Evolutionary conservation across 1,284 basidiomycete genomes (phyloP).

Genomic region (Anthracocystis setariae): DNA sequence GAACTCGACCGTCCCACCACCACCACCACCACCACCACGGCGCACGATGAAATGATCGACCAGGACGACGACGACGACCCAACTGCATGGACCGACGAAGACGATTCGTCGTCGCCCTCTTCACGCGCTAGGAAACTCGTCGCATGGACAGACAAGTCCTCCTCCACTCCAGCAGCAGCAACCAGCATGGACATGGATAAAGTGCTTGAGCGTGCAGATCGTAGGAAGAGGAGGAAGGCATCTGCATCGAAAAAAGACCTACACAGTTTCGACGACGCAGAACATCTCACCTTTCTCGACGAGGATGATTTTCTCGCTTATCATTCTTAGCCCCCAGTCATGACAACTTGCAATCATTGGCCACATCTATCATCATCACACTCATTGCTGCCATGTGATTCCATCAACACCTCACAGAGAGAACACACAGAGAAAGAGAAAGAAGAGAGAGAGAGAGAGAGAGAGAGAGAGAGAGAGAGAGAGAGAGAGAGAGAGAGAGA

Average conservation of each 20-base stretch:
- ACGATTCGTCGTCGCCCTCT: neutral
- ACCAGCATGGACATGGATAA: neutral
- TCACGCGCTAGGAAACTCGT: slow-evolving; percentile 11
- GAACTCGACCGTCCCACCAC: slow-evolving; percentile 15
- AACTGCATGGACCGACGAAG: slow-evolving; percentile 47
- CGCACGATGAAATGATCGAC: slow-evolving; percentile 15
- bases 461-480: no score
- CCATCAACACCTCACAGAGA: no score
- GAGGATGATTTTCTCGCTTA: slow-evolving; percentile 1
- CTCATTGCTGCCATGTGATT: no score
- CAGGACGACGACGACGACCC: slow-evolving; percentile 8
- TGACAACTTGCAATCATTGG: neutral
- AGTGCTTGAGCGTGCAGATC: slow-evolving; percentile 18
- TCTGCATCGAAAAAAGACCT: neutral
- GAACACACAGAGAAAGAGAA: no score
- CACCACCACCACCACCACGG: no score
- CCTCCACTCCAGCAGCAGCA: no score
- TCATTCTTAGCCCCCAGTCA: slow-evolving; percentile 9
- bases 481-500: no score
- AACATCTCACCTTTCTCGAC: slow-evolving; percentile 2
- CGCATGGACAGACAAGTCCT: slow-evolving; percentile 19
- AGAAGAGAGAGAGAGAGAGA: no score
- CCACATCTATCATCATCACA: neutral
- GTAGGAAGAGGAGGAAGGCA: slow-evolving; percentile 17
- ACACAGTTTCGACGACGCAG: neutral